phyloP scores from a whole-genome alignment of 352 stramenopile genomes.

The Phytophthora tentaculata region DNA sequence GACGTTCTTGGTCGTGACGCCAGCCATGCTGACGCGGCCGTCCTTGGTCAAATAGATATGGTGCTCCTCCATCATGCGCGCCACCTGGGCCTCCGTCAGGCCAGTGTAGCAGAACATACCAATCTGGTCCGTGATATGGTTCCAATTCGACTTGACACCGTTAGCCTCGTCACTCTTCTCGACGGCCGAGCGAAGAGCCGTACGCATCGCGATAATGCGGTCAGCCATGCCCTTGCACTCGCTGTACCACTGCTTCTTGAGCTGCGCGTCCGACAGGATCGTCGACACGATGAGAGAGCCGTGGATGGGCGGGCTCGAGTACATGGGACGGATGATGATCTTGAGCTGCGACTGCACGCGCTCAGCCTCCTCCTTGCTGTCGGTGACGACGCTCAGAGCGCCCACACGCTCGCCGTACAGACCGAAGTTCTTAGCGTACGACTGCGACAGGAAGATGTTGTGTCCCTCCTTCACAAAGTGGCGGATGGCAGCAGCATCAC shows the following conservation, averaged over 20 bases:
- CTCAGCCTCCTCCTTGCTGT: constrained; percentile 94
- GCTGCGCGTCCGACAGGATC: constrained; percentile 92
- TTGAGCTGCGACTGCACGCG: constrained; percentile 98
- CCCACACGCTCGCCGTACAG: constrained; percentile 99
- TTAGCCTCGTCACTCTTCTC: constrained; percentile 80
- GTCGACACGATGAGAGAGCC: constrained; percentile 98
- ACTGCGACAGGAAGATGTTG: constrained; percentile 97
- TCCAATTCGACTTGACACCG: constrained; percentile 92
- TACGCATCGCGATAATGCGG: constrained; percentile 96
- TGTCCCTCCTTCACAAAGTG: constrained; percentile 99
- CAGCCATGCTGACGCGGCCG: constrained; percentile 98
- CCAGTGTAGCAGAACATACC: constrained; percentile 99
- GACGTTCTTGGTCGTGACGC: constrained; percentile 97
- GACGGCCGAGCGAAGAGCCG: constrained; percentile 77
- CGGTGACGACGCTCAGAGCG: constrained; percentile 95
- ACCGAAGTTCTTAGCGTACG: constrained; percentile 99
- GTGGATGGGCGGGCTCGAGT: constrained; percentile 99
- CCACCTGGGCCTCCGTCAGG: constrained; percentile 94
- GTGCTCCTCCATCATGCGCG: constrained; percentile 94
- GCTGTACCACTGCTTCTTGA: constrained; percentile 94
- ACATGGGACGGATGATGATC: constrained; percentile 98
- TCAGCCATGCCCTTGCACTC: constrained; percentile 97
- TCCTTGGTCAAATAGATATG: constrained; percentile 99
- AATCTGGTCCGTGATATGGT: constrained; percentile 99
- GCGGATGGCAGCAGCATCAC: constrained; percentile 95